Base-by-base conservation (phyloP, 768 basidiomycete genomes). In the Paxillus rubicundulus region DNA sequence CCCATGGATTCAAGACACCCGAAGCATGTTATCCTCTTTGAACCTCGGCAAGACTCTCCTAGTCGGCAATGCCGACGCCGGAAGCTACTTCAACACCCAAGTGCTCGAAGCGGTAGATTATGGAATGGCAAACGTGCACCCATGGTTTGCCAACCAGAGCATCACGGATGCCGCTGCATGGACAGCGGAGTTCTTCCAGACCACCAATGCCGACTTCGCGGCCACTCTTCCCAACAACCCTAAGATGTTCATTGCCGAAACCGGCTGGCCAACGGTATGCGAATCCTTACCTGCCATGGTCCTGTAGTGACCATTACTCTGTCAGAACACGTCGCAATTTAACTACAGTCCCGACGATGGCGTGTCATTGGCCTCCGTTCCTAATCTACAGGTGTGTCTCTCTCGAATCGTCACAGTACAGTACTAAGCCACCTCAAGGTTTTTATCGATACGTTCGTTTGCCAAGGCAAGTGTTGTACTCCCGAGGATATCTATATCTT, bases 191-290 rank as follows among this genome's bases (percentile, higher is more conserved):
- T 98, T 91, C 76, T 97, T 94, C 76, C 61, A 85, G 53, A 64
- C 75, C 9, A 78, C 70, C n/a, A 78, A 95, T 63, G 78, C 91
- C 5, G 69, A 59, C 7, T 64, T 72, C n/a, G 87, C 92, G 1
- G 57, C 70, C 9, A 47, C 56, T 0, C 74, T 88, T 18, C n/a
- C 81, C 5, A 96, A 94, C 67, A 76, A 81, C 4, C 92, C 94
- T 0, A 64, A 75, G 41, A 85, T 92, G 79, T 95, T 82, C 71
- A 97, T 98, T 54, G 97, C 96, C 1, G 97, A 99, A 76, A 97
- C 94, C 13, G 89, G 89, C 47, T 89, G 86, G 86, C 86, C 91
- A 30, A 80, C 89, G 45, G 87, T 88, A 69, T 46, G 78, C 62
- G 13, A 41, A 13, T 20, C 27, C 16, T 17, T 47, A 24, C 18